Percentiles rank a stretch among this genome's conserved stretches.
Conservation (phyloP, 1,139 yeast species). For the Casaregolazyma suthepensis region DNA sequence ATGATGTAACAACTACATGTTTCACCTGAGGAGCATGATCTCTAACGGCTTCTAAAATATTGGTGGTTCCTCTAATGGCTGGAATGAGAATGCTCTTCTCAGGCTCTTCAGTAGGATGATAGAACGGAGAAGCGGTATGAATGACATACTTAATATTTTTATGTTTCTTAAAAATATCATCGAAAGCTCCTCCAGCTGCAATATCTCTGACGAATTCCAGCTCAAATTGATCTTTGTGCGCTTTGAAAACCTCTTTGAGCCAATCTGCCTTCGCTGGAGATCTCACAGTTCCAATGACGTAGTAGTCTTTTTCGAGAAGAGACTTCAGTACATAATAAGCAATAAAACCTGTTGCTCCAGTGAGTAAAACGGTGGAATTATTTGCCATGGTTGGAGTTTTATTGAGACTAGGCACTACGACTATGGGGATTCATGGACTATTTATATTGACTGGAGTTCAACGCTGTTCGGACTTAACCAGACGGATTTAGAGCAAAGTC, state of each 20-base stretch:
- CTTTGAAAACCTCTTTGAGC: conserved; percentile 31
- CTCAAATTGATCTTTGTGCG: conserved; percentile 29
- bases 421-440: neutral
- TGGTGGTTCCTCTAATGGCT: conserved; percentile 47
- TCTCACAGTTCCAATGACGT: conserved; percentile 57
- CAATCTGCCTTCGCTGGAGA: conserved; percentile 42
- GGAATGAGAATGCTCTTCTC: conserved; percentile 39
- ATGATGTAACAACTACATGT: conserved; percentile 50
- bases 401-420: too few relatives aligned
- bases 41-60: conserved; percentile 39
- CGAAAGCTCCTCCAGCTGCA: conserved; percentile 45
- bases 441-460: neutral
- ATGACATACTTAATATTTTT: conserved; percentile 48
- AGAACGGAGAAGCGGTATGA: conserved; percentile 56
- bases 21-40: conserved; percentile 43
- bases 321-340: conserved; percentile 43
- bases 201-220: conserved; percentile 53
- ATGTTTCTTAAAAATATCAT: conserved; percentile 42
- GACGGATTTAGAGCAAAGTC: neutral
- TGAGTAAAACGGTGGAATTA: conserved; percentile 38
- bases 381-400: too few relatives aligned
- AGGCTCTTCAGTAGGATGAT: conserved; percentile 40
- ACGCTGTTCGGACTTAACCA: neutral
- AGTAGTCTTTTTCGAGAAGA: conserved; percentile 36
- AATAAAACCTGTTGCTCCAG: conserved; percentile 57